Evolutionary conservation across 148 eudicot genomes (phyloP).

Genomic region (Cornus controversa): DNA sequence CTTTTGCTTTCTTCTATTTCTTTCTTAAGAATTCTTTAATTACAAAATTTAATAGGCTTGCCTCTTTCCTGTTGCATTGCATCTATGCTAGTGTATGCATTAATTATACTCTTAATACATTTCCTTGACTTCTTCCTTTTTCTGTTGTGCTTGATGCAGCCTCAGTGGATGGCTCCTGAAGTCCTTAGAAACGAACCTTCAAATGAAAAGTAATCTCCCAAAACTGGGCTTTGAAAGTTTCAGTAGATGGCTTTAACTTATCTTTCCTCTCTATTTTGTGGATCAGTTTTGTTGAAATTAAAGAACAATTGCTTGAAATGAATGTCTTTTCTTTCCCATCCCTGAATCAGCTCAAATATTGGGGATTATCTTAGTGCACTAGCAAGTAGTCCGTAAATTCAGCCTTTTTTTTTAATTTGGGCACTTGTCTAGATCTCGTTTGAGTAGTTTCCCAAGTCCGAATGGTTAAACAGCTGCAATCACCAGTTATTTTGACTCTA

Average conservation of each 20-base stretch:
- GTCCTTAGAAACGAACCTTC: slow-evolving; percentile 80
- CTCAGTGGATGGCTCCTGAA: slow-evolving; percentile 99
- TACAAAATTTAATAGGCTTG: not conserved
- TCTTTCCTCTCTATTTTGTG: no score
- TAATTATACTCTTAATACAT: not conserved
- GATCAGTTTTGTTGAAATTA: no score
- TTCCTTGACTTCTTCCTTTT: not conserved
- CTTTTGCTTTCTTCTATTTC: not conserved
- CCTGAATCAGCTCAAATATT: no score
- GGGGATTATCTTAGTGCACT: no score
- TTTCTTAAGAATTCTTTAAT: not conserved
- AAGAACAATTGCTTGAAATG: no score
- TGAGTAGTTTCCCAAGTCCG: not conserved
- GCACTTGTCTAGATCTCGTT: not conserved
- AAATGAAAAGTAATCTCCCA: slow-evolving; percentile 54
- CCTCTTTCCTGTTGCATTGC: not conserved
- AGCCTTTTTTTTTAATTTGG: not conserved
- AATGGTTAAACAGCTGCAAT: no score
- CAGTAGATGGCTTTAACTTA: no score
- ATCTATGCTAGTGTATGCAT: not conserved
- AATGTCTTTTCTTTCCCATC: no score
- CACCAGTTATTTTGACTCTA: no score
- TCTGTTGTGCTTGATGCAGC: slow-evolving; percentile 44
- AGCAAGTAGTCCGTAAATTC: no score
- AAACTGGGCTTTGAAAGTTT: not conserved